These are phyloP conservation scores for Nannochloropsis salina DNA, from an alignment of 108 stramenopile genomes.

Conservation along the genomic window DNA sequence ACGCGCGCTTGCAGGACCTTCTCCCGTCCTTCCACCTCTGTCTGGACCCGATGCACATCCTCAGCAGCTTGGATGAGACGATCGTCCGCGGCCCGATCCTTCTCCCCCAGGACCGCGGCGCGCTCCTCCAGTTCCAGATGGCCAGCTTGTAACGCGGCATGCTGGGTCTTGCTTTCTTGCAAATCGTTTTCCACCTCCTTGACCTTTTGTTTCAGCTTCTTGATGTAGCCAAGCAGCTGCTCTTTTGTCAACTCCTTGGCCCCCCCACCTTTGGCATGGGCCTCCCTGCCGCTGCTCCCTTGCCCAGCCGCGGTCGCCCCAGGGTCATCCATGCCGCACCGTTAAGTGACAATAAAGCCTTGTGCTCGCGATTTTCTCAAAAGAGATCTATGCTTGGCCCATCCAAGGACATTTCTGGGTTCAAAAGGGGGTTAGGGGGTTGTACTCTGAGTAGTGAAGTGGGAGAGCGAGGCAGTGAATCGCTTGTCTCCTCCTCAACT, in stretches of 20 bases:
- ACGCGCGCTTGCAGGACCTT: background rate
- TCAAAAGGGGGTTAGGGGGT: no score
- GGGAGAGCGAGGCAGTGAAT: no score
- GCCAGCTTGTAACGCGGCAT: background rate
- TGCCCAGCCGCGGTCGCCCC: background rate
- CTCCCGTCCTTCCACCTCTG: background rate
- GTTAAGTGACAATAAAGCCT: background rate
- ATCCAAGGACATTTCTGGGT: no score
- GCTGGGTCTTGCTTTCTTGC: background rate
- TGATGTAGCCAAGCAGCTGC: constrained; percentile 8
- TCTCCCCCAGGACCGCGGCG: background rate
- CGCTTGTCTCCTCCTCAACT: no score
- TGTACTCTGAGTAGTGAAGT: no score
- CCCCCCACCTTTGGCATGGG: constrained; percentile 8
- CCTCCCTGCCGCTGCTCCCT: background rate
- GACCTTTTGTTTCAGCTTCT: background rate
- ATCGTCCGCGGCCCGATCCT: background rate
- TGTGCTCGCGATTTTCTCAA: no score
- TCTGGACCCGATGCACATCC: background rate
- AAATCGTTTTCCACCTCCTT: background rate
- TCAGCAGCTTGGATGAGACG: constrained; percentile 17
- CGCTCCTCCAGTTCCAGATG: background rate
- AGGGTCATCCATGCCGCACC: background rate
- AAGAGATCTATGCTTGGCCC: no score
- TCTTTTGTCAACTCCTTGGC: constrained; percentile 9